Base-by-base conservation (phyloP, 2,329 filamentous ascomycete genomes). In the Fusarium illudens region DNA sequence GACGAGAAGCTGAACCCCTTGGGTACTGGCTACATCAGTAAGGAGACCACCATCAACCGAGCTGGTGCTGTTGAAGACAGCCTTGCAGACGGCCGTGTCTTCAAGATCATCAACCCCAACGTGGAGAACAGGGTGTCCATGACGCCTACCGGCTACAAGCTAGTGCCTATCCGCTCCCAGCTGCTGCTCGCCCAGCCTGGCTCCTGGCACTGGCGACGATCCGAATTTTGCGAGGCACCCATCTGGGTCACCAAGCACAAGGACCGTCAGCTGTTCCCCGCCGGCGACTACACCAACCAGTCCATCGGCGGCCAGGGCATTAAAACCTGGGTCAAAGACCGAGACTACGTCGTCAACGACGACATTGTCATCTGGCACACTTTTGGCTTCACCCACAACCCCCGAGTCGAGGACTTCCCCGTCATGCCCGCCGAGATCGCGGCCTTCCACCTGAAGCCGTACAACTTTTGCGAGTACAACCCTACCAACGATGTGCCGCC, bases 351-450 rank as follows among this genome's bases (percentile, higher is more conserved):
- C 71, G 91, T 90, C 58, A 90, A 96, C 80, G 91, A 89, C 2
- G 92, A 97, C 76, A 80, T 96, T 29, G 93, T 96, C 2, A 85
- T 96, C 13, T 97, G 93, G 93, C 93, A 96, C 80, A 96, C 92
- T 0, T 97, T 96, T 73, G 93, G 93, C 33, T 84, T 96, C 36
- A 94, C 90, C 1, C 93, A 96, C 77, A 94, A 96, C 83, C 60
- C 65, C 4, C 36, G 58, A 6, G 58, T 55, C 1, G 65, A 67
- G 36, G 64, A 90, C 72, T 90, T 89, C 79, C 88, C 88, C 0
- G 86, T 90, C 30, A 90, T 90, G 88, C 88, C 88, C 0, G 83
- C 82, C 62, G 88, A 90, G 74, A 82, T 78, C 49, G 76, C 85
- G 57, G 78, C 77, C 60, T 81, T 85, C 0, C 73, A 75, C 2